Evolutionary conservation across 306 rosid species (phyloP).

Genomic region (Vigna angularis): DNA sequence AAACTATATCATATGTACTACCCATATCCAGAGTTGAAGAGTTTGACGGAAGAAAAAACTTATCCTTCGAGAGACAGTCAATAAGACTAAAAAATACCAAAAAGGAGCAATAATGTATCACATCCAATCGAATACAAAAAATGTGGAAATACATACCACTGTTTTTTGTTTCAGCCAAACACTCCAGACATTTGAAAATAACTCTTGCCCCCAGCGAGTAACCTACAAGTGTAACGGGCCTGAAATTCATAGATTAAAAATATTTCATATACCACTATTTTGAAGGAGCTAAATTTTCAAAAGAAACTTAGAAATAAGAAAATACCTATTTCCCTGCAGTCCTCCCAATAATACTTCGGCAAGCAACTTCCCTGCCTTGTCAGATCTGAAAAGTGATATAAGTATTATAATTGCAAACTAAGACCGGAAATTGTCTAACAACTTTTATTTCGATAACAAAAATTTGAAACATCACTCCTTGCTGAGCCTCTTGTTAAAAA

Average conservation of each 20-base stretch:
- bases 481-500: not conserved
- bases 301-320: constrained; percentile 36
- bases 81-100: constrained; percentile 19
- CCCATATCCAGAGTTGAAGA: constrained; percentile 14
- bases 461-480: constrained; percentile 17
- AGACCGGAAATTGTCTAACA: constrained; percentile 10
- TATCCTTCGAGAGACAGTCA: not conserved
- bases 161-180: constrained; percentile 61
- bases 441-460: not conserved
- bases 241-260: constrained; percentile 51
- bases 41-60: not conserved
- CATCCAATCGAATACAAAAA: constrained; percentile 13
- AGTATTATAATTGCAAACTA: constrained; percentile 23
- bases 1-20: constrained; percentile 4
- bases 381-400: constrained; percentile 58
- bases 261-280: constrained; percentile 32
- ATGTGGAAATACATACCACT: constrained; percentile 49
- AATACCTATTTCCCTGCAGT: constrained; percentile 71
- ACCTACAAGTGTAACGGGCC: constrained; percentile 77
- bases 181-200: constrained; percentile 71
- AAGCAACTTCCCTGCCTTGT: constrained; percentile 76
- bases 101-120: constrained; percentile 11
- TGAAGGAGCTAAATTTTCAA: constrained; percentile 26
- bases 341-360: constrained; percentile 67
- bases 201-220: constrained; percentile 76